Conservation (phyloP, 2,329 filamentous ascomycete species). For the Cercospora janseana region DNA sequence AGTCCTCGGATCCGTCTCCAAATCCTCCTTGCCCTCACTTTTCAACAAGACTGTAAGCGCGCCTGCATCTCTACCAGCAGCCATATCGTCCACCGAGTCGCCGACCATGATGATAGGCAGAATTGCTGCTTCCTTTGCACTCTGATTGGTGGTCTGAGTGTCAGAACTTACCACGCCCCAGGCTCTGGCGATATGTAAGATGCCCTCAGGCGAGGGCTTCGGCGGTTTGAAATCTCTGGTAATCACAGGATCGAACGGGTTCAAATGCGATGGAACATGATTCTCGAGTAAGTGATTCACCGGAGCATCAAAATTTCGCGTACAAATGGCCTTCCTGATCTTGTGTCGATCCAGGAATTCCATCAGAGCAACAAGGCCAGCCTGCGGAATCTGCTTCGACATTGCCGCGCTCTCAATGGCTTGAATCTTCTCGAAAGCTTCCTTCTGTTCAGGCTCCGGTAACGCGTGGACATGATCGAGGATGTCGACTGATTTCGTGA, state of each 20-base stretch:
- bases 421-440: conserved; percentile 71
- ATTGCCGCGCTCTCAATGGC: conserved; percentile 79
- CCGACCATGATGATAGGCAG: conserved; percentile 53
- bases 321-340: conserved; percentile 82
- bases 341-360: conserved; percentile 67
- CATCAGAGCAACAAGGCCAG: conserved; percentile 77
- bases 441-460: conserved; percentile 53
- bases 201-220: conserved; percentile 85
- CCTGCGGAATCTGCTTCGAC: conserved; percentile 74
- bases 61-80: conserved; percentile 76
- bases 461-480: conserved; percentile 81
- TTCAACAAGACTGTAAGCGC: conserved; percentile 81
- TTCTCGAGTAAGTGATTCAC: conserved; percentile 71
- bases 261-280: conserved; percentile 63
- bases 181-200: conserved; percentile 74
- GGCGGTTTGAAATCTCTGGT: conserved; percentile 80
- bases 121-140: conserved; percentile 11
- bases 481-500: conserved; percentile 74
- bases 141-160: conserved; percentile 12
- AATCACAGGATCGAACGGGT: conserved; percentile 70
- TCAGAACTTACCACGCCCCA: conserved; percentile 61
- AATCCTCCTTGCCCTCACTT: conserved; percentile 39
- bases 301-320: conserved; percentile 84
- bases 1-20: conserved; percentile 36
- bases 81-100: conserved; percentile 85